Percentiles rank a stretch among this genome's conserved stretches.
Conservation (phyloP, 306 rosid genomes). For the Lotus japonicus region DNA sequence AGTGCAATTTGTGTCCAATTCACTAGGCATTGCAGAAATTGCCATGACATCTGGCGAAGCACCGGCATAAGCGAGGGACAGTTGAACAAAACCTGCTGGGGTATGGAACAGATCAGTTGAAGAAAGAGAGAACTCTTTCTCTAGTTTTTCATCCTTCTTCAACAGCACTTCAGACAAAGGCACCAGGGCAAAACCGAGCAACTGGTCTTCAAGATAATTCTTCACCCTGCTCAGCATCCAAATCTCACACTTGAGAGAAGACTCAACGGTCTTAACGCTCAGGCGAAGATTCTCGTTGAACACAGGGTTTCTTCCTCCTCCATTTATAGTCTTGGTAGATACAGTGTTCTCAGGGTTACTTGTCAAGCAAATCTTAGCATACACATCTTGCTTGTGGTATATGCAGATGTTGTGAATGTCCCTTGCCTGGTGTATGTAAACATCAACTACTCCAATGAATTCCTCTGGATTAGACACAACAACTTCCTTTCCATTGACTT, state of each 20-base stretch:
- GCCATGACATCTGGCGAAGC: constrained; percentile 68
- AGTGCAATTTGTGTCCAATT: constrained; percentile 15
- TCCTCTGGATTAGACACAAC: constrained; percentile 24
- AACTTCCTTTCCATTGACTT: constrained; percentile 44
- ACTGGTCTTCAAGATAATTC: constrained; percentile 96
- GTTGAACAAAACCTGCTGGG: constrained; percentile 76
- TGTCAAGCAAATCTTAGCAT: constrained; percentile 74
- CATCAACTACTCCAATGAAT: constrained; percentile 59
- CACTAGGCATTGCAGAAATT: constrained; percentile 26
- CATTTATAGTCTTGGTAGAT: constrained; percentile 82
- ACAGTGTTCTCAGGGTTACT: constrained; percentile 52
- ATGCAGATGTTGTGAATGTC: constrained; percentile 95
- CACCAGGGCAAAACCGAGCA: constrained; percentile 87
- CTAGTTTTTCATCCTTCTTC: constrained; percentile 53
- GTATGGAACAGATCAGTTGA: constrained; percentile 92
- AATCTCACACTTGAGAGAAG: constrained; percentile 80
- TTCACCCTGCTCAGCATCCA: constrained; percentile 97
- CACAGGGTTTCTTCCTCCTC: constrained; percentile 93
- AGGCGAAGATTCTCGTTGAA: constrained; percentile 68
- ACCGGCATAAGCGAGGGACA: constrained; percentile 62
- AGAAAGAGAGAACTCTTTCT: constrained; percentile 89
- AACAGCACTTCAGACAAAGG: constrained; percentile 71
- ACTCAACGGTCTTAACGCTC: constrained; percentile 45
- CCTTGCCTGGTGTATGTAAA: constrained; percentile 76
- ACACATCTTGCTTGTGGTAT: constrained; percentile 97